Evolutionary conservation across 2,329 filamentous ascomycete genomes (phyloP).

Genomic region (Capronia americana): DNA sequence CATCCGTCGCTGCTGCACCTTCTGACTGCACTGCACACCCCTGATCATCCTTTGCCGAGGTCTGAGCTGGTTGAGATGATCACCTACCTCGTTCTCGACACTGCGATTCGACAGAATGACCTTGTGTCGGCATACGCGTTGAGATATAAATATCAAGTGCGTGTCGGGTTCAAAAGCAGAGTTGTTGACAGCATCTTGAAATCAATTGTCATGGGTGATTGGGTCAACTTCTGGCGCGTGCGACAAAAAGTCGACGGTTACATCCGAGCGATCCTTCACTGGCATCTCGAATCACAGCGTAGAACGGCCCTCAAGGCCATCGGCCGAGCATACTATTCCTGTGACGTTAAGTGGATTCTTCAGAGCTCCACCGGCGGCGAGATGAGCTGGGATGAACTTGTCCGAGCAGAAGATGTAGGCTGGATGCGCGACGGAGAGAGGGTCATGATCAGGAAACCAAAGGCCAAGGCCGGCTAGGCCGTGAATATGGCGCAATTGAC

Average conservation of each 20-base stretch:
- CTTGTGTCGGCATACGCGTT: conserved; percentile 75
- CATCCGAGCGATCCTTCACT: conserved; percentile 78
- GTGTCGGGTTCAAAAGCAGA: conserved; percentile 68
- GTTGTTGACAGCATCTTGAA: conserved; percentile 72
- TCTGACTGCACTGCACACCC: conserved; percentile 71
- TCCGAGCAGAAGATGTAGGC: conserved; percentile 73
- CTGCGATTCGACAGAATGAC: conserved; percentile 81
- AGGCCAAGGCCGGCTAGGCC: conserved; percentile 28
- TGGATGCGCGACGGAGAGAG: conserved; percentile 79
- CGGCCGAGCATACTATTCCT: conserved; percentile 77
- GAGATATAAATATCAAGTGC: conserved; percentile 54
- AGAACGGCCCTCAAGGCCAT: conserved; percentile 84
- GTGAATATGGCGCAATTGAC: neutral
- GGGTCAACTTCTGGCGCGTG: conserved; percentile 75
- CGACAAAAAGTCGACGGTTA: conserved; percentile 79
- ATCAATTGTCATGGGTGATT: conserved; percentile 81
- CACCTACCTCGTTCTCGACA: conserved; percentile 82
- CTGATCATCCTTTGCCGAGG: conserved; percentile 68
- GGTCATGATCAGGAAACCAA: conserved; percentile 74
- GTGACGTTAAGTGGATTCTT: conserved; percentile 74
- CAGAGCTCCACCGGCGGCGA: conserved; percentile 56
- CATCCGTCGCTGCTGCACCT: conserved; percentile 84
- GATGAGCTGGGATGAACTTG: conserved; percentile 72
- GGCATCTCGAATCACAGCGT: conserved; percentile 75
- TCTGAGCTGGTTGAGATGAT: conserved; percentile 80